Base-by-base conservation (phyloP, 768 basidiomycete genomes). In the Sutorius australiensis region DNA sequence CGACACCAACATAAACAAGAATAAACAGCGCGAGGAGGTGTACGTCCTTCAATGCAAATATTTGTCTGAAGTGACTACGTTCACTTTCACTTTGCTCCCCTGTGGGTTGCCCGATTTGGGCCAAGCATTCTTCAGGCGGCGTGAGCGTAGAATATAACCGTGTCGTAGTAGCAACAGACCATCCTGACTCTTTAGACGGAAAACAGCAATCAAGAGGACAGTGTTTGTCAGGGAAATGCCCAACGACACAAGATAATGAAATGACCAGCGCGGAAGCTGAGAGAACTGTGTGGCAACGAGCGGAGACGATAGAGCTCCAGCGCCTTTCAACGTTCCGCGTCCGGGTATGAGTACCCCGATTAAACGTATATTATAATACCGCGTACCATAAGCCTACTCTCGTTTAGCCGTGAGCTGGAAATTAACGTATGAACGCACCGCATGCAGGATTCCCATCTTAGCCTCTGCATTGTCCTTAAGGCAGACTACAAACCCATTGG, bases 241-340 rank as follows among this genome's bases (percentile, higher is more conserved):
- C 0, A 92, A 68, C 0, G 89, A 89, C 1, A 72, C 72, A 9
- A 92, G 75, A 61, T 84, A 94, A 65, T 92, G 87, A 65, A 87
- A 86, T 1, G 84, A 87, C 92, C 91, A 93, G 32, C 72, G 77
- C 0, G 57, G 66, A 21, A 80, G 60, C 51, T 82, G 80, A 0
- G 88, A 75, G 58, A 95, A 94, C 52, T 92, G 87, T 0, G 93
- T 95, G 0, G 92, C 79, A 0, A 86, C 81, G 16, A 95, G 76
- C 3, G 93, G 92, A 0, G 91, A 68, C 8, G 73, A 73, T 10
- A 89, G 71, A 2, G 87, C 87, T 2, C 87, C 87, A 0, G 77
- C 70, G 17, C 87, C 86, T 88, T 59, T 10, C 24, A 16, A 43
- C 3, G 19, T 47, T 17, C n/a, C 13, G 34, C 19, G 17, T 9